Evolutionary conservation across 1,284 basidiomycete genomes (phyloP), one percentile per base, ranked within the genome.

Genomic region (Irpex sp.): DNA sequence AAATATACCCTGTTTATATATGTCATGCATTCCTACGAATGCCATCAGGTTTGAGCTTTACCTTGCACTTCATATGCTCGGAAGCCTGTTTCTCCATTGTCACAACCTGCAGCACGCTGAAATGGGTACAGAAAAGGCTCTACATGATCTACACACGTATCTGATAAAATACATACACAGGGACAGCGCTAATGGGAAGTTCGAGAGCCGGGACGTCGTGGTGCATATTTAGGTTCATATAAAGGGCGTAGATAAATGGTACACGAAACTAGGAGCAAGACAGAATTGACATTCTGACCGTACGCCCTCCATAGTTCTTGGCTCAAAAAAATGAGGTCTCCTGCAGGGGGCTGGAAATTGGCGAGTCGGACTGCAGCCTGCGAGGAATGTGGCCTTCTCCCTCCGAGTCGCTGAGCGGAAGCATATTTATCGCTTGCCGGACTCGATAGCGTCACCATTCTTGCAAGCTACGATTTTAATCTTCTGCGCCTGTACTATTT

Each of bases 401-500:
- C 53, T 55, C 33, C 53, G 58, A 33, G 46, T 43, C 53, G 21
- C 33, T 26, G 53, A 4, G 36, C 43, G 50, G 31, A 51, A 39
- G 43, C 26, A 26, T 26, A 26, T 37, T 73, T 68, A 83, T 74
- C 89, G 88, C 81, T 91, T 92, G 63, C 83, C 85, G 37, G 84
- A 82, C 68, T 93, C 92, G 59, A 93, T 84, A 35, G 87, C 89
- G 67, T 95, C 93, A 33, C 91, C 93, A 70, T 92, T 93, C 83
- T 97, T 97, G 81, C 95, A 97, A 3, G 95, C 95, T 67, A 97
- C 94, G 64, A 97, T 97, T 81, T 97, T 97, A 77, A 96, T 92
- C 75, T 92, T 89, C 50, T 83, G 82, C 1, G 91, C 87, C 9
- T 79, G 83, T 43, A 97, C 88, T 71, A 86, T 79, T 68, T 94